Evolutionary conservation across 1,284 basidiomycete species (phyloP).

Genomic region (Laetiporus sulphureus): DNA sequence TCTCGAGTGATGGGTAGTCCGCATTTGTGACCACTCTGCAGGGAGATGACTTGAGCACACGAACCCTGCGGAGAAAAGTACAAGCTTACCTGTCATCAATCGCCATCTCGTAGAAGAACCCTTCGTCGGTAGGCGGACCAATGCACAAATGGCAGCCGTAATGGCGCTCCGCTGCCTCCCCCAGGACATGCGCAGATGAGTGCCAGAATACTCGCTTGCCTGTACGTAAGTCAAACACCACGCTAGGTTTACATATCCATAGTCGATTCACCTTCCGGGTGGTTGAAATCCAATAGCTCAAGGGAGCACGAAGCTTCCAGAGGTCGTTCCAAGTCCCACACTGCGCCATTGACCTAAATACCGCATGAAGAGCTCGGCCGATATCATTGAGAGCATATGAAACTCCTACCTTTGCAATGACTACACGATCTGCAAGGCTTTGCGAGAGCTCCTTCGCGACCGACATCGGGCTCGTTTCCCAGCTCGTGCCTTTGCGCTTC

Average conservation of each 20-base stretch:
- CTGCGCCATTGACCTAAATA: slow-evolving; percentile 83
- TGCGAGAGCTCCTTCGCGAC: slow-evolving; percentile 87
- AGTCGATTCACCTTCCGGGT: slow-evolving; percentile 86
- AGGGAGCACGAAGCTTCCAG: slow-evolving; percentile 81
- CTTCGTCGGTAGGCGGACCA: slow-evolving; percentile 96
- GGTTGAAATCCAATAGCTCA: slow-evolving; percentile 90
- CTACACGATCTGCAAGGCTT: slow-evolving; percentile 82
- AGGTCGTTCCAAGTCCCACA: slow-evolving; percentile 96
- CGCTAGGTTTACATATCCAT: not conserved
- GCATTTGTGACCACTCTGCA: slow-evolving; percentile 64
- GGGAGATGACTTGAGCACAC: slow-evolving; percentile 1
- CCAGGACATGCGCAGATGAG: slow-evolving; percentile 98
- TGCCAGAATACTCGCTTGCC: slow-evolving; percentile 99
- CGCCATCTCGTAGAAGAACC: slow-evolving; percentile 99
- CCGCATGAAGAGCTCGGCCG: too few species aligned
- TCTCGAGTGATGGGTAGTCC: slow-evolving; percentile 90
- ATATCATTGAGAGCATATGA: not conserved
- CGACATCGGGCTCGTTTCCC: slow-evolving; percentile 96
- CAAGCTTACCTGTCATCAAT: slow-evolving; percentile 71
- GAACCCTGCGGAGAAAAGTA: too few species aligned
- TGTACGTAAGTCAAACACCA: slow-evolving; percentile 18
- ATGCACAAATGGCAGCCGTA: slow-evolving; percentile 98
- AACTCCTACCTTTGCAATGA: slow-evolving; percentile 81
- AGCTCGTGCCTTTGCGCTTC: slow-evolving; percentile 77
- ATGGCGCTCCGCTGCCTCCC: slow-evolving; percentile 94